A percentile compares a stretch with the other conserved stretches of the same genome.
phyloP scores from a whole-genome alignment of 2,329 filamentous ascomycete species.

The Falciphora oryzae region DNA sequence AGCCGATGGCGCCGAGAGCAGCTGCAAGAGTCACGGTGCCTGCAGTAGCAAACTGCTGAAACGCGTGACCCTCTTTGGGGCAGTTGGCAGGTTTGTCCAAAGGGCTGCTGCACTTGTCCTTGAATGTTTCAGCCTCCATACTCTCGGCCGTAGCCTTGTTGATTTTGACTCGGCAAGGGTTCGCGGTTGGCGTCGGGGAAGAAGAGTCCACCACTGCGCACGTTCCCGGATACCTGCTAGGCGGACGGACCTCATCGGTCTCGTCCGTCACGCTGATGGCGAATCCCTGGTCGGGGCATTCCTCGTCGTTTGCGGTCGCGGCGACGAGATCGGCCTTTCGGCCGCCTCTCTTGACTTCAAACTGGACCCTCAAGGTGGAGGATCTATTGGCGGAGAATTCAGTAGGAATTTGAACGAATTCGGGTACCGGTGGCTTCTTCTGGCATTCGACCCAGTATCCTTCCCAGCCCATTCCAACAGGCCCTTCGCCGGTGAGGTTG shows the following conservation, averaged over 20 bases:
- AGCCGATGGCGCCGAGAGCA: too few species aligned
- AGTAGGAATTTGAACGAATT: too few species aligned
- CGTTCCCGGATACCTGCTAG: too few species aligned
- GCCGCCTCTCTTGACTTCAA: neutral
- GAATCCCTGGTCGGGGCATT: neutral
- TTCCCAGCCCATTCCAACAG: too few species aligned
- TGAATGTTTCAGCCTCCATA: neutral
- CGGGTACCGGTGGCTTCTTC: too few species aligned
- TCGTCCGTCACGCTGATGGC: neutral
- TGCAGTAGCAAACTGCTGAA: too few species aligned
- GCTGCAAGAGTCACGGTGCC: too few species aligned
- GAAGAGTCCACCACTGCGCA: neutral
- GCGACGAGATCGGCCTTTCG: neutral
- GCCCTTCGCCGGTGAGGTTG: too few species aligned
- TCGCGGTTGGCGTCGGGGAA: neutral
- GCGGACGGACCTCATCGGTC: neutral
- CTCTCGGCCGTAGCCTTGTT: constrained; percentile 7
- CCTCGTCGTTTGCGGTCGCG: neutral
- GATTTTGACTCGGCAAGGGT: constrained; percentile 10
- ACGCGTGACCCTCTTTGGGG: too few species aligned
- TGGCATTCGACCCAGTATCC: too few species aligned
- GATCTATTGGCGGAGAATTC: too few species aligned
- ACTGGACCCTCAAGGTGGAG: fast-evolving
- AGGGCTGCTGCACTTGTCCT: neutral
- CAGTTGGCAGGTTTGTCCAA: too few species aligned